These are phyloP conservation scores for Saccharomyces cerevisiae DNA, from an alignment of 805 yeast species.

Conservation along the genomic window DNA sequence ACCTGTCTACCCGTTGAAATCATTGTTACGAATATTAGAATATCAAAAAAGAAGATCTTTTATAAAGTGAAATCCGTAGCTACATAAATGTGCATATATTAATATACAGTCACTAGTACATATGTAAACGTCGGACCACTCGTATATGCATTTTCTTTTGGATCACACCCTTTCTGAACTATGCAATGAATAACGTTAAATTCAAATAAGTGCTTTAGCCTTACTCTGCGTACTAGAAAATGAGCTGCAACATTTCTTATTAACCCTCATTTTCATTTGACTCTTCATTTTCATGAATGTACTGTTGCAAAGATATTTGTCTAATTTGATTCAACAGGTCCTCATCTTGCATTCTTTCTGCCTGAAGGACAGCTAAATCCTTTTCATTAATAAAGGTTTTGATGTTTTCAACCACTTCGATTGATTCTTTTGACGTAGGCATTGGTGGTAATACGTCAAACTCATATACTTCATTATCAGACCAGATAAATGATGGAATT, in stretches of 20 bases:
- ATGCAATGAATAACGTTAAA: not conserved
- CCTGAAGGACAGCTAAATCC: conserved; percentile 20
- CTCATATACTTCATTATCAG: conserved; percentile 52
- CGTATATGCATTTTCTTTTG: not conserved
- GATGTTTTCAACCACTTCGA: conserved; percentile 31
- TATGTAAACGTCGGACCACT: not conserved
- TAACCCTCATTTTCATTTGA: not conserved
- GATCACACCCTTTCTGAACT: not conserved
- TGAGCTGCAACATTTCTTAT: not conserved
- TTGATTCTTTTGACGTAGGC: conserved; percentile 27
- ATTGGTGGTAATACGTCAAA: conserved; percentile 67
- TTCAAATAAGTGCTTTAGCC: not conserved
- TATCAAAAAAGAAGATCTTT: conserved; percentile 5
- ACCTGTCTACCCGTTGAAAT: conserved; percentile 21
- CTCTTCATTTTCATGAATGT: conserved; percentile 19
- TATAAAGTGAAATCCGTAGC: not conserved
- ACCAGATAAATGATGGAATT: conserved; percentile 56
- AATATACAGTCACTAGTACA: not conserved
- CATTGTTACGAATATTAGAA: conserved; percentile 14
- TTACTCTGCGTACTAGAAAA: not conserved
- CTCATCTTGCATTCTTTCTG: conserved; percentile 29
- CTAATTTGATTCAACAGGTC: conserved; percentile 25
- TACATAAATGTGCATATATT: not conserved
- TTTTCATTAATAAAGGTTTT: conserved; percentile 29
- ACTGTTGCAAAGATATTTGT: conserved; percentile 28